phyloP scores from a whole-genome alignment of 75 land plant species.

The Isoetes taiwanensis region DNA sequence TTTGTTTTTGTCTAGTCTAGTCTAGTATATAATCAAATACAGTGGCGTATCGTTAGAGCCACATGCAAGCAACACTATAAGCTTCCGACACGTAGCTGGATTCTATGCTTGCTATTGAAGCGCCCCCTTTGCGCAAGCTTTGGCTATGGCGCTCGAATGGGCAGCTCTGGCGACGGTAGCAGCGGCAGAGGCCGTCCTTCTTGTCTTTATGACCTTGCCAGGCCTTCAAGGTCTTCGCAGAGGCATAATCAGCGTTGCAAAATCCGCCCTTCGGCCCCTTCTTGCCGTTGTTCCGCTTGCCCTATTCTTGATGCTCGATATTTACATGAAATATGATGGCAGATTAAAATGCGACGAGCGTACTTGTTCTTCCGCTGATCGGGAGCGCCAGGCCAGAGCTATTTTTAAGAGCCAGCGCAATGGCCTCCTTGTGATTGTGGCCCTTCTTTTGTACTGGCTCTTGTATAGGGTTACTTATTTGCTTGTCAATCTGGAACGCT shows the following conservation, averaged over 20 bases:
- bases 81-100: too few relatives aligned
- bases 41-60: too few relatives aligned
- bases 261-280: slow-evolving; percentile 60
- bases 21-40: too few relatives aligned
- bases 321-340: slow-evolving; percentile 95
- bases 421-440: slow-evolving; percentile 45
- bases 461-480: slow-evolving; percentile 44
- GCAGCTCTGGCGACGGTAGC: slow-evolving; percentile 63
- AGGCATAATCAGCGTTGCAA: slow-evolving; percentile 61
- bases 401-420: slow-evolving; percentile 73
- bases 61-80: too few relatives aligned
- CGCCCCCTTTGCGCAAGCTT: too few relatives aligned
- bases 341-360: slow-evolving; percentile 35
- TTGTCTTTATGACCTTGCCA: slow-evolving; percentile 65
- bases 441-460: slow-evolving; percentile 67
- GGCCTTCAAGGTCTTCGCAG: slow-evolving; percentile 60
- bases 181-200: slow-evolving; percentile 69
- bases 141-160: slow-evolving; percentile 97
- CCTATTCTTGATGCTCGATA: slow-evolving; percentile 71
- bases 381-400: slow-evolving; percentile 51
- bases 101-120: too few relatives aligned
- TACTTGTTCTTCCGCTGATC: slow-evolving; percentile 40
- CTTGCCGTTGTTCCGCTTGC: slow-evolving; percentile 70
- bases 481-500: slow-evolving; percentile 36
- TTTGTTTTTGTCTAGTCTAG: too few relatives aligned